Percentiles rank a stretch among this genome's conserved stretches.
Conservation (phyloP, 148 eudicot species). For the Dianthus caryophyllus region DNA sequence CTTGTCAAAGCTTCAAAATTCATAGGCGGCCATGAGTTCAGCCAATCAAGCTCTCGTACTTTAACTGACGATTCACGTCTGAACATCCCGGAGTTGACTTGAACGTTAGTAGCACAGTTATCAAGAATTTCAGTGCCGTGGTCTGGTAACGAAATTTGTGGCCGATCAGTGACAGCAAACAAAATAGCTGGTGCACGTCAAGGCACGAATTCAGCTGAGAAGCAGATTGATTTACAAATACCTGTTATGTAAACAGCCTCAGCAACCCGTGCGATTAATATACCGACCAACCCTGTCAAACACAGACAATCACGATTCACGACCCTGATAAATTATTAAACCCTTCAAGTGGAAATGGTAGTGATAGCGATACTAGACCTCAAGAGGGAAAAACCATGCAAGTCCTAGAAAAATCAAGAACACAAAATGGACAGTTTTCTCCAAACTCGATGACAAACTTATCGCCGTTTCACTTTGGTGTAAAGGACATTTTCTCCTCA, state of each 20-base stretch:
- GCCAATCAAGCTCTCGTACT: constrained; percentile 98
- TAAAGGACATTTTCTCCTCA: not conserved
- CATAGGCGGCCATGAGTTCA: constrained; percentile 60
- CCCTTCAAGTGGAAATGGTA: constrained; percentile 17
- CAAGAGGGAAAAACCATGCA: not conserved
- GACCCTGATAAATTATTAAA: constrained; percentile 24
- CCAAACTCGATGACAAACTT: not conserved
- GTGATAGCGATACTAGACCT: not conserved
- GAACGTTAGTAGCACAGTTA: constrained; percentile 69
- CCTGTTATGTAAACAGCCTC: constrained; percentile 79
- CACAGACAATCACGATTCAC: constrained; percentile 30
- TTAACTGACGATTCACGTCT: constrained; percentile 46
- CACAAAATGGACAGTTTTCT: not conserved
- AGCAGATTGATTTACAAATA: constrained; percentile 21
- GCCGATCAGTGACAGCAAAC: constrained; percentile 8
- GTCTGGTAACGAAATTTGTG: constrained; percentile 40
- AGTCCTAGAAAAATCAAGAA: not conserved
- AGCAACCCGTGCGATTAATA: constrained; percentile 72
- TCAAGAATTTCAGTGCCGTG: constrained; percentile 61
- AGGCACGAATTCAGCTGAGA: constrained; percentile 1
- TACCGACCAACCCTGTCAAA: constrained; percentile 89
- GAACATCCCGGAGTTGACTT: constrained; percentile 49
- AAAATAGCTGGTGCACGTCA: not conserved
- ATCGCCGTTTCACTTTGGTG: not conserved
- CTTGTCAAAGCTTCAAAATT: constrained; percentile 19